Evolutionary conservation across 768 basidiomycete genomes (phyloP).

Genomic region (Lactarius pseudohatsudake): DNA sequence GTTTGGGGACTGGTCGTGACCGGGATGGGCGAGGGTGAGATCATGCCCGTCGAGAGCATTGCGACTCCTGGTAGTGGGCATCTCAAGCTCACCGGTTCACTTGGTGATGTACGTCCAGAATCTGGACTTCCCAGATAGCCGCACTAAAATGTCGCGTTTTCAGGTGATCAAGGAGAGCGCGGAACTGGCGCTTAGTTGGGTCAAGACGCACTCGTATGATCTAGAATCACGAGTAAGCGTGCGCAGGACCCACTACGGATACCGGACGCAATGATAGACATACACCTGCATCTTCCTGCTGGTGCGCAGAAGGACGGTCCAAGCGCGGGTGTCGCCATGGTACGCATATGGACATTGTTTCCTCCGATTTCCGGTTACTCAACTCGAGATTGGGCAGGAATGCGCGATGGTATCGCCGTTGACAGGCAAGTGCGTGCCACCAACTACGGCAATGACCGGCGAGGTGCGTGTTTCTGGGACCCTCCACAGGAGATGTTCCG

Average conservation of each 20-base stretch:
- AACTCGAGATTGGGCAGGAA: slow-evolving; percentile 42
- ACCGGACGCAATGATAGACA: slow-evolving; percentile 63
- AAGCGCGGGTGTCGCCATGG: slow-evolving; percentile 88
- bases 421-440: slow-evolving; percentile 70
- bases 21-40: slow-evolving; percentile 83
- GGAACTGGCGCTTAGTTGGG: slow-evolving; percentile 90
- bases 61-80: slow-evolving; percentile 72
- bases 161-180: slow-evolving; percentile 90
- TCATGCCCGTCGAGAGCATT: slow-evolving; percentile 82
- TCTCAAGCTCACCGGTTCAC: slow-evolving; percentile 76
- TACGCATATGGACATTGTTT: slow-evolving; percentile 35
- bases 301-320: slow-evolving; percentile 94
- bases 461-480: slow-evolving; percentile 47
- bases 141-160: not conserved
- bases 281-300: slow-evolving; percentile 86
- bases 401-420: slow-evolving; percentile 87
- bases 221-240: slow-evolving; percentile 70
- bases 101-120: slow-evolving; percentile 62
- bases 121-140: not conserved
- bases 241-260: slow-evolving; percentile 74
- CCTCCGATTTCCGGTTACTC: slow-evolving; percentile 1
- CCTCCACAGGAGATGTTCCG: too few relatives aligned
- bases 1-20: slow-evolving; percentile 91
- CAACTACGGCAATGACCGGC: slow-evolving; percentile 87
- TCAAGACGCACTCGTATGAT: slow-evolving; percentile 81